These are phyloP conservation scores for Malassezia restricta DNA, from an alignment of 1,284 basidiomycete species.

Conservation along the genomic window DNA sequence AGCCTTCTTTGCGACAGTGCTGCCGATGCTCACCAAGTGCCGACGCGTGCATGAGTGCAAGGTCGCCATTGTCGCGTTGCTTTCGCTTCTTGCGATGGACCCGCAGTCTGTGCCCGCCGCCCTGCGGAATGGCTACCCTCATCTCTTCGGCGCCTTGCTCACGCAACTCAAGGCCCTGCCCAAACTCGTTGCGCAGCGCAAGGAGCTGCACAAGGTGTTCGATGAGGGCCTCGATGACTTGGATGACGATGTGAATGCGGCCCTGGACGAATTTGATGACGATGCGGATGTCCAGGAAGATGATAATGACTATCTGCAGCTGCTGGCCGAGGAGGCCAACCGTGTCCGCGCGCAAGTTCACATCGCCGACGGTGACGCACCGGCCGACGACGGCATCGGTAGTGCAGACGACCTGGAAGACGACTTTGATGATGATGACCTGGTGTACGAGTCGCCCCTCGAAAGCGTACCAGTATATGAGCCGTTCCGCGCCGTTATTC, in stretches of 20 bases:
- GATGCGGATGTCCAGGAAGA: slow-evolving; percentile 41
- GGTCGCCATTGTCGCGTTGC: slow-evolving; percentile 61
- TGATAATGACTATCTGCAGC: slow-evolving; percentile 44
- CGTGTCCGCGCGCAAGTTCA: slow-evolving; percentile 26
- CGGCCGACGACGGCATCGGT: slow-evolving; percentile 26
- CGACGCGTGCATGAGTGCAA: slow-evolving; percentile 87
- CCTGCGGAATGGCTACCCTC: slow-evolving; percentile 24
- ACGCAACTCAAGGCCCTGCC: slow-evolving; percentile 31
- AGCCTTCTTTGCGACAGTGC: slow-evolving; percentile 64
- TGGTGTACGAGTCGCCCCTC: slow-evolving; percentile 34
- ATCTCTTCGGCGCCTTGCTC: slow-evolving; percentile 27
- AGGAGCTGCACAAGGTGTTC: slow-evolving; percentile 32
- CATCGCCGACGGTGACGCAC: slow-evolving; percentile 16
- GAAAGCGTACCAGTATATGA: slow-evolving; percentile 32
- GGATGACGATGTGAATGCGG: slow-evolving; percentile 24
- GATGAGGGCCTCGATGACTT: slow-evolving; percentile 29
- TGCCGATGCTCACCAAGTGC: slow-evolving; percentile 54
- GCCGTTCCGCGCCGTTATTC: slow-evolving; percentile 26
- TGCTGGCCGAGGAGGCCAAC: slow-evolving; percentile 35
- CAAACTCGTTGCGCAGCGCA: slow-evolving; percentile 29
- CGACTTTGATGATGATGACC: slow-evolving; percentile 28
- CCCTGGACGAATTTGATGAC: slow-evolving; percentile 27
- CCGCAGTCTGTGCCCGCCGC: slow-evolving; percentile 22
- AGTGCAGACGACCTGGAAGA: slow-evolving; percentile 17
- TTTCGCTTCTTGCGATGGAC: slow-evolving; percentile 29